Evolutionary conservation across 306 rosid genomes (phyloP), one percentile per base, ranked within the genome.

Genomic region (Corylus heterophylla): DNA sequence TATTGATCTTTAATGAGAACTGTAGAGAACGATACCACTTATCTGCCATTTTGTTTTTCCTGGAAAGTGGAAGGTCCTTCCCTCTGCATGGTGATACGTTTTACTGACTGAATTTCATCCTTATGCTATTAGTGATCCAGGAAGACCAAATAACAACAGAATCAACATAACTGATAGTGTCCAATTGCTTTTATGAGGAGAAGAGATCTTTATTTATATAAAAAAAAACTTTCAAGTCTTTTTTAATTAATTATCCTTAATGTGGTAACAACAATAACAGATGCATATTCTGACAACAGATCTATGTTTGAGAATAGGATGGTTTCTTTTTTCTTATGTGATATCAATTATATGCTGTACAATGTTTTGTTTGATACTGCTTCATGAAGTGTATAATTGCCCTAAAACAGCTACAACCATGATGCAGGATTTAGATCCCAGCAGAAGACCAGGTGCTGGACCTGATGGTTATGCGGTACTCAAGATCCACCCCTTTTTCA

Each of bases 381-480:
- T 18, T 71, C 22, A 66, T 83, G 55, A 64, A 70, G 82, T 75
- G 49, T 42, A 31, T 73, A 44, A 11, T 42, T 56, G 51, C 72
- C 75, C 76, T 68, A 59, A 69, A 29, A 49, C 50, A 49, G 54
- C 56, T 1, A 22, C 50, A 56, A 73, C 62, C 76, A 59, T 78
- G 79, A 35, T 90, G 74, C 88, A 96, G 98, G 99, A 96, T 86
- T 86, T 88, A 79, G 98, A 96, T 78, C 96, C 99, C 54, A 76
- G 81, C 80, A 87, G 88, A 83, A 88, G 99, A 85, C 99, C 96
- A 3, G 99, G 98, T 54, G 96, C 97, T 17, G 97, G 99, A 80
- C 81, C 89, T 13, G 97, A 86, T 73, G 99, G 97, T 74, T 96
- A 96, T 79, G 83, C 86, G 59, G 84, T 79, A 78, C 84, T 96